These are phyloP conservation scores for Penicillium egyptiacum DNA, from an alignment of 495 filamentous ascomycete species.

Conservation along the genomic window DNA sequence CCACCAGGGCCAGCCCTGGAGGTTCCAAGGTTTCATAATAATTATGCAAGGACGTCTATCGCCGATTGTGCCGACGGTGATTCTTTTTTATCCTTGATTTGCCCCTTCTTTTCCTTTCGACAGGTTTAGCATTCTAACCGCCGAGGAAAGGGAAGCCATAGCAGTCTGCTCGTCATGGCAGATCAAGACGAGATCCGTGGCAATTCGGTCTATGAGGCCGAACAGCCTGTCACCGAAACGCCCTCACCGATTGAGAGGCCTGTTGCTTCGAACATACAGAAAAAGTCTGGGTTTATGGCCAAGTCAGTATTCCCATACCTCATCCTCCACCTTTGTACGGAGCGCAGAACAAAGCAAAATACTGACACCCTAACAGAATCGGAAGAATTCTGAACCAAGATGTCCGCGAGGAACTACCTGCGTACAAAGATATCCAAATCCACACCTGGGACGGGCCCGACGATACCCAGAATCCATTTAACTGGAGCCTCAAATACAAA, in stretches of 20 bases:
- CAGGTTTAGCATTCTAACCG: background rate
- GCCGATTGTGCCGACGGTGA: background rate
- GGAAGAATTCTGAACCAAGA: conserved; percentile 3
- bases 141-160: background rate
- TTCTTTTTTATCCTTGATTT: background rate
- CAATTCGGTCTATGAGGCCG: conserved; percentile 14
- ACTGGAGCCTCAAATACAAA: conserved; percentile 31
- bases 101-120: background rate
- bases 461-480: conserved; percentile 36
- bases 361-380: conserved; percentile 2
- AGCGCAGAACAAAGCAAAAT: background rate
- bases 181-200: conserved; percentile 11
- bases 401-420: conserved; percentile 6
- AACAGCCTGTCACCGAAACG: background rate
- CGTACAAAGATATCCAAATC: conserved; percentile 27
- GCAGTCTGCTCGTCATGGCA: conserved; percentile 10
- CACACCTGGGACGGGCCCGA: conserved; percentile 37
- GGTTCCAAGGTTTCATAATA: background rate
- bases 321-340: background rate
- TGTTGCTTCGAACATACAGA: background rate
- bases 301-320: background rate
- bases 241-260: conserved; percentile 1
- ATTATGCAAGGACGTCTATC: background rate
- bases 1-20: background rate
- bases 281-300: conserved; percentile 3